Percentiles rank a stretch among this genome's conserved stretches.
These are phyloP conservation scores for Sordariomycetes sp. DNA, from an alignment of 2,329 filamentous ascomycete species.

Conservation along the genomic window DNA sequence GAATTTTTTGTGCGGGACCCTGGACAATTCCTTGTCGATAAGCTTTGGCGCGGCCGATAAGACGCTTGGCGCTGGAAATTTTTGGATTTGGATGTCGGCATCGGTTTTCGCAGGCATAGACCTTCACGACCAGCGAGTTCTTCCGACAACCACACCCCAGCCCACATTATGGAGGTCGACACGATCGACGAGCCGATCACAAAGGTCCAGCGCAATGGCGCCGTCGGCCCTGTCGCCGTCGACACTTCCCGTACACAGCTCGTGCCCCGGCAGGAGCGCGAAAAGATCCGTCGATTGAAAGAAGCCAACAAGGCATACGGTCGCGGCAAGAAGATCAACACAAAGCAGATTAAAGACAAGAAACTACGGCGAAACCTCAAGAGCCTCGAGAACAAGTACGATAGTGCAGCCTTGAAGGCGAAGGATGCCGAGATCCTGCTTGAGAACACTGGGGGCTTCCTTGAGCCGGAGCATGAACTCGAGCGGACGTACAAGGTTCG, in stretches of 20 bases:
- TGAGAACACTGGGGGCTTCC: slow-evolving; percentile 75
- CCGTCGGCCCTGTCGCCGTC: slow-evolving; percentile 42
- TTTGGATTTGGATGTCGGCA: slow-evolving; percentile 11
- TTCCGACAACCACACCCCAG: slow-evolving; percentile 7
- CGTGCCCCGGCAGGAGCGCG: slow-evolving; percentile 38
- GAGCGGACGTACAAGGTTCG: slow-evolving; percentile 89
- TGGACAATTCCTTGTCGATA: slow-evolving; percentile 30
- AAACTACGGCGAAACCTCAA: slow-evolving; percentile 78
- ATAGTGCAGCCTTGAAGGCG: slow-evolving; percentile 70
- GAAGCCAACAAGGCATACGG: slow-evolving; percentile 73
- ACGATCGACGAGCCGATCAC: slow-evolving; percentile 22
- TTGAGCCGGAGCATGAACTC: slow-evolving; percentile 80
- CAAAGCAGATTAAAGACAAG: slow-evolving; percentile 73
- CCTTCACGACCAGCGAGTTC: background rate
- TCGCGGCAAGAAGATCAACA: slow-evolving; percentile 66
- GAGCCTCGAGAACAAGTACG: slow-evolving; percentile 71
- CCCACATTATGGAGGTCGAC: slow-evolving; percentile 26
- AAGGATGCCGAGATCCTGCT: slow-evolving; percentile 94
- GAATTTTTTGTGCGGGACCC: slow-evolving; percentile 24
- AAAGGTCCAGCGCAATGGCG: slow-evolving; percentile 37
- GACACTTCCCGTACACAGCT: slow-evolving; percentile 42
- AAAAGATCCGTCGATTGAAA: slow-evolving; percentile 41
- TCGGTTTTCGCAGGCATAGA: background rate
- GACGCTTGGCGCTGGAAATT: slow-evolving; percentile 21
- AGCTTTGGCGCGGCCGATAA: slow-evolving; percentile 12